Evolutionary conservation across 2,329 filamentous ascomycete genomes (phyloP).

Genomic region (Huntiella savannae): DNA sequence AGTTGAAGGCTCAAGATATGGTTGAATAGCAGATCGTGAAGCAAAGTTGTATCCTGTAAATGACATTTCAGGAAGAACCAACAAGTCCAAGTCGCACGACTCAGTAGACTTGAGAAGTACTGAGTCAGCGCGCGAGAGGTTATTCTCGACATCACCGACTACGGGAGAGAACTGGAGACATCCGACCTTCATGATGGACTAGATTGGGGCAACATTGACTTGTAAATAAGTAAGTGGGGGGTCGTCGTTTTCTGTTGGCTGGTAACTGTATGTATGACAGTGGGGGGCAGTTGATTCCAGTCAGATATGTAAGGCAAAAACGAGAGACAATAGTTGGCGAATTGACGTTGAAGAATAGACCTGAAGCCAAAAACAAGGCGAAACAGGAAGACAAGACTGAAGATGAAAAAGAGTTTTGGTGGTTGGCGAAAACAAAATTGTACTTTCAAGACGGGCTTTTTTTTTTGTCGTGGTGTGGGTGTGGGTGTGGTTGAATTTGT

Average conservation of each 20-base stretch:
- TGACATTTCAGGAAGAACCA: constrained; percentile 59
- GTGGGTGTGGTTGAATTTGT: no score
- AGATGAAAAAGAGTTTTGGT: not conserved
- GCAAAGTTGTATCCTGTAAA: constrained; percentile 68
- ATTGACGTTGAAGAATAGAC: not conserved
- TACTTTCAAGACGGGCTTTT: no score
- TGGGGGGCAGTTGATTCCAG: not conserved
- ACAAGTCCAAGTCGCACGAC: constrained; percentile 29
- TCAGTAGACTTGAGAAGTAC: constrained; percentile 30
- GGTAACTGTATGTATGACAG: no score
- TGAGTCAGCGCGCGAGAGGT: constrained; percentile 47
- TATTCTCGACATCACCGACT: constrained; percentile 50
- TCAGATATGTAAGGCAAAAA: not conserved
- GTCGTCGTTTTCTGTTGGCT: not conserved
- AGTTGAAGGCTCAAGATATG: constrained; percentile 47
- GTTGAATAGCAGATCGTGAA: constrained; percentile 45
- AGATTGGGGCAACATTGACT: not conserved
- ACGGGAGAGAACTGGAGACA: constrained; percentile 55
- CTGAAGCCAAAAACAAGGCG: not conserved
- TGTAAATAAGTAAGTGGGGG: not conserved
- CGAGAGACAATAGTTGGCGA: not conserved
- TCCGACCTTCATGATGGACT: constrained; percentile 40
- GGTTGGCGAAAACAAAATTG: no score
- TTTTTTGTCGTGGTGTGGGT: no score
- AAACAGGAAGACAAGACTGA: not conserved